Evolutionary conservation across 2,329 filamentous ascomycete species (phyloP), one percentile per base, ranked within the genome.

Genomic region (Lizonia empirigonia): DNA sequence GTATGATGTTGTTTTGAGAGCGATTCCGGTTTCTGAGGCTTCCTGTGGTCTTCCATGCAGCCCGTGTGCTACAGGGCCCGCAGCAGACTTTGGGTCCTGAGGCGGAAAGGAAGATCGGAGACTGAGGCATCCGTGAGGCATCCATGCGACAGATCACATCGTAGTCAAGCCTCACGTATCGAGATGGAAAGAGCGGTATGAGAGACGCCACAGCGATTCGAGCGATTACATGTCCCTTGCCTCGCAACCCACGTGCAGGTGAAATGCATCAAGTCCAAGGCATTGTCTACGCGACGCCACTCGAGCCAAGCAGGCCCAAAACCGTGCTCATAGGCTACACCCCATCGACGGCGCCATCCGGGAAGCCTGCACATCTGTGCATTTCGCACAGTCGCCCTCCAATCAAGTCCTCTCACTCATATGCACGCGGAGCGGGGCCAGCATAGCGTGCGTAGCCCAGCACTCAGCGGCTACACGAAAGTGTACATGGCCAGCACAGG

Each of bases 1-100:
- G 68, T 71, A 70, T 60, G 65, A 71, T 62, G 55, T 58, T 65
- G 68, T 70, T 70, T 70, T 65, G 68, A 62, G 55, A 45, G 34
- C 53, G 18, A 44, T 20, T 53, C 50, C 44, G 40, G 46, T 55
- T 39, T 33, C 33, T 44, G 42, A 52, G 42, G 49, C 42, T 38
- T 19, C 18, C 27, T 26, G 19, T 51, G 42, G 57, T 61, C 53
- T 58, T 51, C 50, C 16, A 35, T 44, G 44, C 44, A 45, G 44
- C 32, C 38, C 8, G 19, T 22, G 44, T 48, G 44, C 39, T 44
- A 53, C 50, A 44, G 22, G 35, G 44, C 24, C 15, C 44, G 50
- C 49, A 32, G 50, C 50, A 49, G 45, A 37, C 19, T 29, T n/a
- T 52, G 26, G 8, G 40, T 54, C 63, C 64, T 66, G 60, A 69